Evolutionary conservation across 2,329 filamentous ascomycete genomes (phyloP).

Genomic region (Fusarium sp.): DNA sequence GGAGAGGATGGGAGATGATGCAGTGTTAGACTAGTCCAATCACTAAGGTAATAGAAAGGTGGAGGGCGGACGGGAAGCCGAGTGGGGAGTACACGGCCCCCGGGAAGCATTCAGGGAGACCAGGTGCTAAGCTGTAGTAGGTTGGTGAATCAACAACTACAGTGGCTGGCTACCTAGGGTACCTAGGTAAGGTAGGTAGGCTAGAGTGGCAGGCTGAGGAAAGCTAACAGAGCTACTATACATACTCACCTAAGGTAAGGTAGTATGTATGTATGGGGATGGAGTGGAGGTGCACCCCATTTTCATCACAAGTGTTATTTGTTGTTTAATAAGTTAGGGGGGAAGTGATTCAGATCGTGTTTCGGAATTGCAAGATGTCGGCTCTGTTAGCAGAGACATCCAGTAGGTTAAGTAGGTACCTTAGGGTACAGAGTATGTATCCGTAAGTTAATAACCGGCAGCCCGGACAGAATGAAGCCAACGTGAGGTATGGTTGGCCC

Average conservation of each 20-base stretch:
- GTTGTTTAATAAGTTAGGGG: slow-evolving; percentile 7
- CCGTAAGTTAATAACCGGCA: background rate
- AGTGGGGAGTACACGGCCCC: slow-evolving; percentile 23
- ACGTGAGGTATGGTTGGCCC: background rate
- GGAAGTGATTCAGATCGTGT: slow-evolving; percentile 26
- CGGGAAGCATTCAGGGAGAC: slow-evolving; percentile 20
- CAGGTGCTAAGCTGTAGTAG: slow-evolving; percentile 28
- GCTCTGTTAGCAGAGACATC: slow-evolving; percentile 4
- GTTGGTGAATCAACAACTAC: slow-evolving; percentile 25
- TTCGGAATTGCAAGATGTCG: slow-evolving; percentile 13
- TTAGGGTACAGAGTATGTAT: too few species aligned
- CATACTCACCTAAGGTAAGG: background rate
- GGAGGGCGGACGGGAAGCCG: slow-evolving; percentile 29
- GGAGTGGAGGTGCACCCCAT: background rate
- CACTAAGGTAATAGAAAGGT: slow-evolving; percentile 7
- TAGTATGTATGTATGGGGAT: background rate
- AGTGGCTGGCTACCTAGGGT: background rate
- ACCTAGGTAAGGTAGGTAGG: background rate
- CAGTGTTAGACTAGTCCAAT: slow-evolving; percentile 8
- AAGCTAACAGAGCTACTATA: background rate
- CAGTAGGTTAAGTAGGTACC: background rate
- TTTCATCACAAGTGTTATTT: background rate
- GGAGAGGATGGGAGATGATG: slow-evolving; percentile 34
- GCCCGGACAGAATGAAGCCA: background rate
- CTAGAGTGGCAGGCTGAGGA: slow-evolving; percentile 1